A percentile compares a stretch with the other conserved stretches of the same genome.
Evolutionary conservation across 208 protist species (phyloP).

Genomic region (Wallacemonas rigidus): DNA sequence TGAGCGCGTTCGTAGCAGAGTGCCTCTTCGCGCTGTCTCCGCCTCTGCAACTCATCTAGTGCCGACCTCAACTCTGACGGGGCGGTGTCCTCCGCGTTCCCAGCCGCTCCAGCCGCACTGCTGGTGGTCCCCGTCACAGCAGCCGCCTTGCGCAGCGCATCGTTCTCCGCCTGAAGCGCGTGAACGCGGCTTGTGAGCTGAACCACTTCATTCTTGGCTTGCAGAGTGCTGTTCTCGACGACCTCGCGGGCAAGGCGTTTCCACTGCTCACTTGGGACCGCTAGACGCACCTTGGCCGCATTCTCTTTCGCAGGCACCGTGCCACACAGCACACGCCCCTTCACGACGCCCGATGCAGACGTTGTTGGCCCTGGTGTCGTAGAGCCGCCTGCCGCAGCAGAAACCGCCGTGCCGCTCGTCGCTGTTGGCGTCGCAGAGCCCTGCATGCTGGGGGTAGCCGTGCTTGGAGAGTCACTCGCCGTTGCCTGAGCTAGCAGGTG

Average conservation of each 20-base stretch:
- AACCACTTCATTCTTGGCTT: neutral
- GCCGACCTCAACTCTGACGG: neutral
- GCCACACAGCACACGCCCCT: slow-evolving; percentile 4
- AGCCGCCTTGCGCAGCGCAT: neutral
- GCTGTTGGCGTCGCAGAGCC: neutral
- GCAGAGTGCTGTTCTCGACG: neutral
- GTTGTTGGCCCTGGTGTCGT: neutral
- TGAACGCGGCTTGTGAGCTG: neutral
- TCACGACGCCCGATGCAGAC: slow-evolving; percentile 4
- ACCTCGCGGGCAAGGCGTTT: neutral
- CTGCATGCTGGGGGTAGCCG: too few relatives aligned
- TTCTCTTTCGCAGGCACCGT: neutral
- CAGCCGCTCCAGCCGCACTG: neutral
- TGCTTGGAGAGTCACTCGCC: too few relatives aligned
- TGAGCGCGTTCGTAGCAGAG: slow-evolving; percentile 34
- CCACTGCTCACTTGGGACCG: neutral
- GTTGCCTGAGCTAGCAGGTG: slow-evolving; percentile 29
- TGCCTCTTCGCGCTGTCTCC: slow-evolving; percentile 5
- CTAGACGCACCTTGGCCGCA: neutral
- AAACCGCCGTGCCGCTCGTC: slow-evolving; percentile 17
- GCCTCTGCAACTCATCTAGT: slow-evolving; percentile 1
- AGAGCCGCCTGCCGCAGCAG: neutral
- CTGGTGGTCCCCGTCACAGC: too few relatives aligned
- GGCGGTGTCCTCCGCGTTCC: neutral
- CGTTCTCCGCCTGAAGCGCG: slow-evolving; percentile 1